These are phyloP conservation scores for Helotiales sp. DNA, from an alignment of 2,329 filamentous ascomycete genomes.

Conservation along the genomic window DNA sequence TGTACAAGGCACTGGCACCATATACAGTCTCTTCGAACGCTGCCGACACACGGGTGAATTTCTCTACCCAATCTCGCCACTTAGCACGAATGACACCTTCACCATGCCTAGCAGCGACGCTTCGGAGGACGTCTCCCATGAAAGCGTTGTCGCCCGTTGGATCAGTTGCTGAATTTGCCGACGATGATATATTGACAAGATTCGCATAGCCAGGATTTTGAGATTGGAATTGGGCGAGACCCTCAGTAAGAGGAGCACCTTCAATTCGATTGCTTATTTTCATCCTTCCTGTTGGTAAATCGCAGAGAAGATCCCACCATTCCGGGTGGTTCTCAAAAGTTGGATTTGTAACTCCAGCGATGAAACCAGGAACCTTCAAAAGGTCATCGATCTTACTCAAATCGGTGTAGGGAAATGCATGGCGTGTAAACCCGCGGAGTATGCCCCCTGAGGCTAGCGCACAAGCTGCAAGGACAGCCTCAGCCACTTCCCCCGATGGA, in stretches of 20 bases:
- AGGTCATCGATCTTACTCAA: conserved; percentile 97
- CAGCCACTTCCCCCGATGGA: conserved; percentile 93
- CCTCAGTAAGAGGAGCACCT: conserved; percentile 79
- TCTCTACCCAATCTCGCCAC: conserved; percentile 93
- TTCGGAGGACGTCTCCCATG: conserved; percentile 83
- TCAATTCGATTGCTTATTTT: conserved; percentile 94
- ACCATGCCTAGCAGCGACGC: conserved; percentile 84
- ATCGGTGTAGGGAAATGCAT: conserved; percentile 98
- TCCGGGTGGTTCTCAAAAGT: conserved; percentile 93
- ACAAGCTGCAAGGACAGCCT: conserved; percentile 97
- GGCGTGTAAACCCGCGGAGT: conserved; percentile 90
- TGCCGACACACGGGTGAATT: conserved; percentile 89
- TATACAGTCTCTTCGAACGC: conserved; percentile 97
- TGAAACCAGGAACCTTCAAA: conserved; percentile 94
- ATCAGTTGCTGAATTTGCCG: conserved; percentile 41
- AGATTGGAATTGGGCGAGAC: conserved; percentile 85
- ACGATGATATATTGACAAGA: conserved; percentile 50
- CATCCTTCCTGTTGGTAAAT: conserved; percentile 88
- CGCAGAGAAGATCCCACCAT: conserved; percentile 98
- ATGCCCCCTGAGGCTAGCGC: conserved; percentile 90
- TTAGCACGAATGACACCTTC: conserved; percentile 90
- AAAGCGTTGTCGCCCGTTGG: conserved; percentile 87
- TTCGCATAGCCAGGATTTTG: conserved; percentile 65
- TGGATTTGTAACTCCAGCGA: conserved; percentile 96
- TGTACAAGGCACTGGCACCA: conserved; percentile 86